Base-by-base conservation (phyloP, 495 filamentous ascomycete genomes). In the Penicillium silybi region DNA sequence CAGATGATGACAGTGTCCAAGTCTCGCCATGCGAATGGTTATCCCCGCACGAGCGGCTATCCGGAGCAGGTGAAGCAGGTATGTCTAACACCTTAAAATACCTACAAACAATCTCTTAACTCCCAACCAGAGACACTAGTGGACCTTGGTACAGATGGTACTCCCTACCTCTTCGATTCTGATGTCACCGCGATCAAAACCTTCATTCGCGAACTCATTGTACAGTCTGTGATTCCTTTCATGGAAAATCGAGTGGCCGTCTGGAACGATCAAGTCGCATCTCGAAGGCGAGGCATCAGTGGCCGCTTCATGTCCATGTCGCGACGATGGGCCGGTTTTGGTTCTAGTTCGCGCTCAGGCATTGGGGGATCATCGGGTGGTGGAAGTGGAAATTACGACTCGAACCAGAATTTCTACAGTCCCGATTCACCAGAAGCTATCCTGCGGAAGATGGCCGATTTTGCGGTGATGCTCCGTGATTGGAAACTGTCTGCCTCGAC, bases 251-350 rank as follows among this genome's bases (percentile, higher is more conserved):
- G 85, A 57, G 79, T 92, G 8, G 85, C 90, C 20, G 80, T 88
- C 3, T 98, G 93, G 93, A 98, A 98, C 63, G 93, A 98, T 61
- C 92, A 97, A 70, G 85, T 97, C 7, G 91, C 90, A n/a, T 95
- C 95, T 13, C 77, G 87, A 41, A 76, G 93, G 38, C 83, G 89
- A 47, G 95, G 95, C 27, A 76, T 98, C 48, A 86, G 85, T 53
- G 93, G 93, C 13, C 82, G 90, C 2, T 90, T 98, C 63, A 86
- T 95, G 72, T 92, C 86, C n/a, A 74, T 97, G 52, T 95, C 89
- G 0, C 92, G 92, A 67, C 80, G 86, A 59, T 95, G 85, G 81
- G 80, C 85, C 26, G 82, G 86, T 13, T 96, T 97, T 62, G 88
- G 90, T 29, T 78, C 83, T 1, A 59, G 68, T n/a, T 73, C 75